Evolutionary conservation across 2,329 filamentous ascomycete species (phyloP).

Genomic region (Atkinsonella hypoxylon): DNA sequence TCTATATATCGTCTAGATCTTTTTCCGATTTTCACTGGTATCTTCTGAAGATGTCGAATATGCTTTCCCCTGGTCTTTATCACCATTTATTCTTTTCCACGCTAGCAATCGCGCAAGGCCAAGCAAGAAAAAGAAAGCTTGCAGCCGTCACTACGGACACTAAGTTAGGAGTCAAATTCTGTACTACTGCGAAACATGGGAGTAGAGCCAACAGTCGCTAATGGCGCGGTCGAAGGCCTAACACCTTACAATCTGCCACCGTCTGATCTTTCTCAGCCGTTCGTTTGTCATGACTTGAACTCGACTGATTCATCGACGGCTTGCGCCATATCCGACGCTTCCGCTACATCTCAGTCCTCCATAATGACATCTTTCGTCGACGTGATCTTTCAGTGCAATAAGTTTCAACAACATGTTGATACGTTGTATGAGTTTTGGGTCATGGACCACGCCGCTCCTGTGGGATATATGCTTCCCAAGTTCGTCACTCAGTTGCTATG

Average conservation of each 20-base stretch:
- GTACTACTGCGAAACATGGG: background rate
- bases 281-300: background rate
- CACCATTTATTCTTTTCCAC: background rate
- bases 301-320: background rate
- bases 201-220: background rate
- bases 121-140: background rate
- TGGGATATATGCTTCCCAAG: conserved; percentile 16
- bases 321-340: background rate
- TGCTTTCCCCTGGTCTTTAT: background rate
- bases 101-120: background rate
- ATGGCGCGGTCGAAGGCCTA: background rate
- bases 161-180: background rate
- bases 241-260: background rate
- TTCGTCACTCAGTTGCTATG: conserved; percentile 12
- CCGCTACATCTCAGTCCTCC: background rate
- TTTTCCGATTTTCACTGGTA: background rate
- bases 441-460: conserved; percentile 10
- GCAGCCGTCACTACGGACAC: background rate
- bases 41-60: background rate
- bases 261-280: background rate
- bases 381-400: conserved; percentile 16
- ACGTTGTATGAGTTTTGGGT: conserved; percentile 14
- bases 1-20: background rate
- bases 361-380: conserved; percentile 8
- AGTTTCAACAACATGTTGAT: conserved; percentile 10